These are phyloP conservation scores for Tetradesmus obliquus DNA, from an alignment of 139 green algal genomes.

Conservation along the genomic window DNA sequence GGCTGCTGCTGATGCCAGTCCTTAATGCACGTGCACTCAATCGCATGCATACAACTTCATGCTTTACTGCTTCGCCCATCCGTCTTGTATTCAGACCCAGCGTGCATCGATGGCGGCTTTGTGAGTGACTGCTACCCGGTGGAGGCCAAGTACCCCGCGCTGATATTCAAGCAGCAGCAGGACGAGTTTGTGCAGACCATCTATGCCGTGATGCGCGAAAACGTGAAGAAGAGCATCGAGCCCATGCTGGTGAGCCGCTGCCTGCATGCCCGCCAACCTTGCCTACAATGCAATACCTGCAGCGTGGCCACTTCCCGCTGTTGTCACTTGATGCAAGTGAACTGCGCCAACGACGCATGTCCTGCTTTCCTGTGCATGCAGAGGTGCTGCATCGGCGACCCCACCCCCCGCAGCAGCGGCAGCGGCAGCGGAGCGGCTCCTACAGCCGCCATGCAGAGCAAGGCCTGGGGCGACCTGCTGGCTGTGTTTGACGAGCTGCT, in stretches of 20 bases:
- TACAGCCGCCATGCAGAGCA: conserved; percentile 51
- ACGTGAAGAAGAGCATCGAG: conserved; percentile 97
- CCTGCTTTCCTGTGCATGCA: too few species aligned
- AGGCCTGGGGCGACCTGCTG: conserved; percentile 93
- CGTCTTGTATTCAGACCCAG: conserved; percentile 59
- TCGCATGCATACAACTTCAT: too few species aligned
- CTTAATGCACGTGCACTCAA: too few species aligned
- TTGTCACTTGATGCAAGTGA: neutral
- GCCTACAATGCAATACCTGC: too few species aligned
- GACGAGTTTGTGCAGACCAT: conserved; percentile 98
- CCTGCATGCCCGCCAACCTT: neutral
- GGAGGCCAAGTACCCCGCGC: conserved; percentile 98
- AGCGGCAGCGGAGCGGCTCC: conserved; percentile 6
- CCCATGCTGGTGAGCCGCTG: conserved; percentile 64
- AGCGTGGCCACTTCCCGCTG: too few species aligned
- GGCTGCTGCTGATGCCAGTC: too few species aligned
- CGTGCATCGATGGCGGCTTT: conserved; percentile 87
- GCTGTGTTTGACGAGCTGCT: conserved; percentile 87
- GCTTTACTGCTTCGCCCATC: too few species aligned
- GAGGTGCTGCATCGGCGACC: neutral
- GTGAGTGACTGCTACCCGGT: conserved; percentile 86
- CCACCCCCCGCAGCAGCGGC: neutral
- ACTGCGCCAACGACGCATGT: too few species aligned
- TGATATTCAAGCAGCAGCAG: conserved; percentile 99
- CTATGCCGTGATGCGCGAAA: conserved; percentile 98